Evolutionary conservation across 768 basidiomycete genomes (phyloP), one percentile per base, ranked within the genome.

Genomic region (Boletellus sp.): DNA sequence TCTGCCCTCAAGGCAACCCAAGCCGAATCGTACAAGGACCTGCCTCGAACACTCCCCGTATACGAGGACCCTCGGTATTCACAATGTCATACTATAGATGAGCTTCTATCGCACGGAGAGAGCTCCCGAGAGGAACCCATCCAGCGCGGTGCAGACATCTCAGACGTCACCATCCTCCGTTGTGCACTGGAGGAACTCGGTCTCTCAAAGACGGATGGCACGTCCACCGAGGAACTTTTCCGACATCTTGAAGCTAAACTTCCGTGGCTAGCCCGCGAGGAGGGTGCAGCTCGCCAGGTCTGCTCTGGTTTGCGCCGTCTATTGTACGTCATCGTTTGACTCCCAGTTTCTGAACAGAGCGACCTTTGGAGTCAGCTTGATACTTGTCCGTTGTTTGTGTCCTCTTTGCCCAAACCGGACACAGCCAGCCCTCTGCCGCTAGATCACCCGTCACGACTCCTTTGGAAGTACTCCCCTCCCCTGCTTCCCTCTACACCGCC

Each of bases 151-250:
- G 50, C 53, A 36, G 67, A 66, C 9, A 62, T 85, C 6, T 76
- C 81, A 2, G 70, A 74, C 9, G 53, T 81, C 5, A 80, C 83
- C 1, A 66, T 88, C 7, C 70, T 90, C 33, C 79, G 87, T 9
- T 87, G 83, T 57, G 81, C 75, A 3, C 69, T 89, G 36, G 67
- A 72, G 26, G 83, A 83, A 41, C 71, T 74, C 50, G 65, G 58
- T 46, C 72, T 57, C 56, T 70, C 64, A 19, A 72, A 72, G 42
- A 38, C 51, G 6, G 65, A 71, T 24, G 68, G 72, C 34, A 74
- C 79, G 19, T 78, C 76, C 1, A 78, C 83, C 0, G 78, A 83
- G 20, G 80, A 81, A 26, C 60, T 90, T 3, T 87, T 87, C 59
- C 69, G 66, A 24, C 66, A 76, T 49, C 67, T 89, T 40, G 82